phyloP scores from a whole-genome alignment of 1,139 yeast genomes.

The Diutina neorugosa region DNA sequence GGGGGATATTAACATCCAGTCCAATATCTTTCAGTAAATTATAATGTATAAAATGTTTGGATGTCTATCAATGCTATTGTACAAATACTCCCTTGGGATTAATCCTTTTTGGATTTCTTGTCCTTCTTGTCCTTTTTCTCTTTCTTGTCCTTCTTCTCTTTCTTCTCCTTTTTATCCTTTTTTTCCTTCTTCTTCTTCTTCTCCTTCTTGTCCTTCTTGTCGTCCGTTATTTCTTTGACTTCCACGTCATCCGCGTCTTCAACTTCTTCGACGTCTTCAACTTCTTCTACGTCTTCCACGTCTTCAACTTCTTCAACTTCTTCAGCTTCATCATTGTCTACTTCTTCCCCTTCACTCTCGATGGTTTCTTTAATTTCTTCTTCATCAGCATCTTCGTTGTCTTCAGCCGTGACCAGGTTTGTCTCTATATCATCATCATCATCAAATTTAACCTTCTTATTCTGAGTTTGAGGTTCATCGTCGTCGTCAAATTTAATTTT shows the following conservation, averaged over 20 bases:
- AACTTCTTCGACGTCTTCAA: neutral
- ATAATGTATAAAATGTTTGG: neutral
- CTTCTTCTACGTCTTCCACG: neutral
- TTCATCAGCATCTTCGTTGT: neutral
- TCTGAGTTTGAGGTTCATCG: neutral
- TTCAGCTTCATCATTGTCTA: neutral
- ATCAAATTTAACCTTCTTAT: neutral
- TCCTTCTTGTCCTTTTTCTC: neutral
- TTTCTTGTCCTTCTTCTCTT: neutral
- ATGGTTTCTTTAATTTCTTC: neutral
- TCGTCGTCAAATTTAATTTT: conserved; percentile 2
- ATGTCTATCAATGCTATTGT: neutral
- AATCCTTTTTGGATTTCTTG: neutral
- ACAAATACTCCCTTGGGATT: neutral
- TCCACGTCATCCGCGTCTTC: neutral
- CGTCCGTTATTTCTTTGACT: neutral
- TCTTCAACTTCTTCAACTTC: neutral
- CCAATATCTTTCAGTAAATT: conserved; percentile 18
- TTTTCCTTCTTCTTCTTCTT: conserved; percentile 1
- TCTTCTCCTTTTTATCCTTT: neutral
- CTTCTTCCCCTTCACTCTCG: neutral
- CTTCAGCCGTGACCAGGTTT: neutral
- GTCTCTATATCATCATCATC: neutral
- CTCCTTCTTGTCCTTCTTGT: neutral
- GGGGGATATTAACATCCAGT: conserved; percentile 33